These are phyloP conservation scores for Fraxinus velutina DNA, from an alignment of 305 asterid species.

Conservation along the genomic window DNA sequence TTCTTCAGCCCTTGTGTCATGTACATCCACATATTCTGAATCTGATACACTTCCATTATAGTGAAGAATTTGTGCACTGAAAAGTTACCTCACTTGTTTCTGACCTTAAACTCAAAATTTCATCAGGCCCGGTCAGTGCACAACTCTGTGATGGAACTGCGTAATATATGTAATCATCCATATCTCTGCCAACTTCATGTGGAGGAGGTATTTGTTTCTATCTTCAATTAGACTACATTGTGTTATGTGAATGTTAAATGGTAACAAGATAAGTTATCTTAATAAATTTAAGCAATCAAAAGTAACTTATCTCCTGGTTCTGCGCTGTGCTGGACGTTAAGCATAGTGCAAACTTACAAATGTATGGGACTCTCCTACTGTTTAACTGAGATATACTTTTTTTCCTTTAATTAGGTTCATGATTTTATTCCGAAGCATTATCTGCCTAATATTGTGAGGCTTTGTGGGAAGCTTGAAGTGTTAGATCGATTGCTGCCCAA, in stretches of 20 bases:
- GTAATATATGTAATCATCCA: constrained; percentile 98
- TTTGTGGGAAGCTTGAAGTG: constrained; percentile 99
- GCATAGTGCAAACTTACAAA: constrained; percentile 15
- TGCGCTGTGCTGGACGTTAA: neutral
- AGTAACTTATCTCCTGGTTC: neutral
- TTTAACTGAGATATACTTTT: constrained; percentile 3
- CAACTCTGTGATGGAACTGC: constrained; percentile 97
- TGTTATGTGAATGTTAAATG: neutral
- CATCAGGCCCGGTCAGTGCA: constrained; percentile 89
- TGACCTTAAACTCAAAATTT: constrained; percentile 24
- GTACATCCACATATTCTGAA: neutral
- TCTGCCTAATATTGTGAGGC: constrained; percentile 78
- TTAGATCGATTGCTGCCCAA: constrained; percentile 91
- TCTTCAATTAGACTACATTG: constrained; percentile 18
- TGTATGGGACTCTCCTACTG: constrained; percentile 2
- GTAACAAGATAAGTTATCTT: neutral
- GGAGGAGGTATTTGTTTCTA: constrained; percentile 72
- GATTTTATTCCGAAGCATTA: constrained; percentile 85
- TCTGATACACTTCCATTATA: neutral
- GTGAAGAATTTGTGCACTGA: neutral
- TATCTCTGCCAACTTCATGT: constrained; percentile 98
- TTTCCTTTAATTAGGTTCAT: constrained; percentile 58
- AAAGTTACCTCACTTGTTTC: neutral
- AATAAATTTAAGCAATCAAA: constrained; percentile 16
- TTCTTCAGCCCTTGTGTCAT: neutral